Conservation (phyloP, 192 early-diverging fungal species). For the Gamsiella multidivaricata region DNA sequence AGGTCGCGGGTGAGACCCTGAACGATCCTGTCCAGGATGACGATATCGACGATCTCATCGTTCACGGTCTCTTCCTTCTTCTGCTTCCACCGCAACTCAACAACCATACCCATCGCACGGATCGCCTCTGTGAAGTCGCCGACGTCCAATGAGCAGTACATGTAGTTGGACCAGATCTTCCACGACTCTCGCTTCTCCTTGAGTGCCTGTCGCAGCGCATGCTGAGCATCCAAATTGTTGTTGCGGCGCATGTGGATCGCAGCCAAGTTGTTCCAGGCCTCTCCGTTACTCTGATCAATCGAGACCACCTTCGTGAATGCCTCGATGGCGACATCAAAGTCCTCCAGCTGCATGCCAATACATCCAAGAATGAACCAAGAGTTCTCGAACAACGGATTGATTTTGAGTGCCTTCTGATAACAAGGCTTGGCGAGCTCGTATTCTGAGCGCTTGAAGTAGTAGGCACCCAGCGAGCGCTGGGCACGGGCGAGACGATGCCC, state of each 20-base stretch:
- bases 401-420: slow-evolving; percentile 83
- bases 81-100: slow-evolving; percentile 81
- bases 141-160: slow-evolving; percentile 82
- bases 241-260: slow-evolving; percentile 80
- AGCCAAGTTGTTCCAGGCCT: slow-evolving; percentile 98
- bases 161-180: slow-evolving; percentile 95
- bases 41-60: slow-evolving; percentile 82
- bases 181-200: slow-evolving; percentile 83
- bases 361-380: slow-evolving; percentile 98
- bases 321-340: slow-evolving; percentile 77
- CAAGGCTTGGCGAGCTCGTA: slow-evolving; percentile 74
- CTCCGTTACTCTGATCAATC: slow-evolving; percentile 84
- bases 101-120: slow-evolving; percentile 82
- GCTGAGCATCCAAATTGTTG: slow-evolving; percentile 81
- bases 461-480: slow-evolving; percentile 91
- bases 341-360: slow-evolving; percentile 82
- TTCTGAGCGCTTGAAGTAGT: slow-evolving; percentile 77
- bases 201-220: slow-evolving; percentile 84
- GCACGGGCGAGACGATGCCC: slow-evolving; percentile 86
- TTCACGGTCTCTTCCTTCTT: slow-evolving; percentile 75
- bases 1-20: slow-evolving; percentile 69
- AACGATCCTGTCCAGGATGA: slow-evolving; percentile 81
- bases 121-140: slow-evolving; percentile 87
- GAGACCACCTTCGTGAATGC: slow-evolving; percentile 83
- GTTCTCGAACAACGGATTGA: slow-evolving; percentile 96